Evolutionary conservation across 805 yeast genomes (phyloP).

Genomic region (Candida broadrunensis): DNA sequence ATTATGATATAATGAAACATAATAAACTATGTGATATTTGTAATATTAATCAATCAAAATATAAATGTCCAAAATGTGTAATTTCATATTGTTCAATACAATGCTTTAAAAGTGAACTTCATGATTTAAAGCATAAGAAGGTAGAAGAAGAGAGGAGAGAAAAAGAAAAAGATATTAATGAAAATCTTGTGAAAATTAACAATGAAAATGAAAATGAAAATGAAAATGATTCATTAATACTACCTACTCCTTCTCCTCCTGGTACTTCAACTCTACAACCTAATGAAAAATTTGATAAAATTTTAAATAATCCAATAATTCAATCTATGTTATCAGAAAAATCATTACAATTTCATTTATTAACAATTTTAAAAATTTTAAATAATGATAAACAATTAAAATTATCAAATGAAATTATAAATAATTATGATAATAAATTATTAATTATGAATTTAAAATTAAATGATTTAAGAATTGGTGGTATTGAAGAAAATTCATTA

Average conservation of each 20-base stretch:
- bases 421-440: constrained; percentile 48
- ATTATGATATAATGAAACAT: no score
- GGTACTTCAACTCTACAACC: no score
- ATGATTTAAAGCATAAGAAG: constrained; percentile 21
- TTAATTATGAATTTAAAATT: constrained; percentile 63
- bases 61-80: constrained; percentile 56
- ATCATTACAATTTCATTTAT: constrained; percentile 55
- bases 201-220: neutral
- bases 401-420: constrained; percentile 32
- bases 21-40: constrained; percentile 38
- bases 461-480: constrained; percentile 58
- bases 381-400: constrained; percentile 42
- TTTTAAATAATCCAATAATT: constrained; percentile 44
- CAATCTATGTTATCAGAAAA: constrained; percentile 46
- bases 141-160: constrained; percentile 8
- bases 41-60: constrained; percentile 35
- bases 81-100: constrained; percentile 51
- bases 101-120: constrained; percentile 54
- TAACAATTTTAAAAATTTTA: constrained; percentile 45
- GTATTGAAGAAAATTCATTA: constrained; percentile 61
- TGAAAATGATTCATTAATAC: no score
- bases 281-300: constrained; percentile 11
- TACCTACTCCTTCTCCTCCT: no score
- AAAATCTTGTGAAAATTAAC: neutral
- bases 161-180: neutral